A percentile compares a stretch with the other conserved stretches of the same genome.
phyloP scores from a whole-genome alignment of 78 protist genomes.

The Blattamonas nauphoetae region DNA sequence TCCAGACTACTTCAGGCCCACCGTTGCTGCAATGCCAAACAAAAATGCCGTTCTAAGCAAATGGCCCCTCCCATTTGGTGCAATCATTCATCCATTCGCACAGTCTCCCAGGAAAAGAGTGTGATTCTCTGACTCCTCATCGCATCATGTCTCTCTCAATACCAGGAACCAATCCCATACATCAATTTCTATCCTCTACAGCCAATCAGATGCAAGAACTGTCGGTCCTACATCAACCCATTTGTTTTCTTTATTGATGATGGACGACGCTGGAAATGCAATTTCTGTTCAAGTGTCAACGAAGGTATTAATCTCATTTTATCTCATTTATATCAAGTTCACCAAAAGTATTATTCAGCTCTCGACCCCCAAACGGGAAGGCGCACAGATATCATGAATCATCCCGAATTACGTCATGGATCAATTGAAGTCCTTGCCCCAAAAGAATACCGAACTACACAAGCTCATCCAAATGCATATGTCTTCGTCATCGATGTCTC shows the following conservation, averaged over 20 bases:
- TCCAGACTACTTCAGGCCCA: constrained; percentile 2
- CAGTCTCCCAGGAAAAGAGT: background rate
- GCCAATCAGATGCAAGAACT: constrained; percentile 47
- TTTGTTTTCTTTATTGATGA: constrained; percentile 40
- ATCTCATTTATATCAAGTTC: background rate
- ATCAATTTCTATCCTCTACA: constrained; percentile 12
- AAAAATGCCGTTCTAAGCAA: background rate
- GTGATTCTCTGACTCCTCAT: background rate
- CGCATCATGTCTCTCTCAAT: background rate
- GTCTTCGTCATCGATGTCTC: background rate
- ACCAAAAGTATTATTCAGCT: constrained; percentile 39
- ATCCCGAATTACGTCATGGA: constrained; percentile 50
- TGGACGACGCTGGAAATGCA: constrained; percentile 49
- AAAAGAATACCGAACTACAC: constrained; percentile 37
- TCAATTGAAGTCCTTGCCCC: constrained; percentile 53
- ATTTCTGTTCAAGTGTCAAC: constrained; percentile 20
- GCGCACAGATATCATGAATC: constrained; percentile 41
- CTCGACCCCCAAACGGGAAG: constrained; percentile 39
- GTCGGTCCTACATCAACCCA: constrained; percentile 64
- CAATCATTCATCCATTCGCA: constrained; percentile 22
- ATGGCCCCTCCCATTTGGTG: constrained; percentile 24
- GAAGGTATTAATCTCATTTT: background rate
- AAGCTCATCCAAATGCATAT: background rate
- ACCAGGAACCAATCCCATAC: background rate
- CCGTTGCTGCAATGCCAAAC: constrained; percentile 13